Conservation (phyloP, 2,329 filamentous ascomycete species). For the Chrysoporthe deuterocubensis region DNA sequence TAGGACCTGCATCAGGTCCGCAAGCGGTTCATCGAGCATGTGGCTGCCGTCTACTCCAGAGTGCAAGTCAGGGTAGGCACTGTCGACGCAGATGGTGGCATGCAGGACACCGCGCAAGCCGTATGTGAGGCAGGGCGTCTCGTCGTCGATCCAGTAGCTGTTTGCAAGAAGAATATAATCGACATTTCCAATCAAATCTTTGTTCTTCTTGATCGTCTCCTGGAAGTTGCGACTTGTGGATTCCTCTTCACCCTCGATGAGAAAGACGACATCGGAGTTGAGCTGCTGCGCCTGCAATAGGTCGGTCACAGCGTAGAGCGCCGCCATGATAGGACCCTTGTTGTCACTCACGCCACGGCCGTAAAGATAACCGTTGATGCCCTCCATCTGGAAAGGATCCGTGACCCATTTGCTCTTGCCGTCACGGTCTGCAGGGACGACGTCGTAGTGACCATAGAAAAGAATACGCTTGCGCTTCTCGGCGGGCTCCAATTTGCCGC, state of each 20-base stretch:
- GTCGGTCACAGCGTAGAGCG: conserved; percentile 90
- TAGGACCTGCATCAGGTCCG: conserved; percentile 84
- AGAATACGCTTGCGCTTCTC: conserved; percentile 80
- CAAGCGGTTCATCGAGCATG: conserved; percentile 86
- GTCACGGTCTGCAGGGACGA: conserved; percentile 86
- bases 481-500: conserved; percentile 69
- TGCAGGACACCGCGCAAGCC: conserved; percentile 92
- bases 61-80: conserved; percentile 85
- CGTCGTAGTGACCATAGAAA: conserved; percentile 98
- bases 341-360: conserved; percentile 97
- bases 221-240: conserved; percentile 90
- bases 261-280: conserved; percentile 85
- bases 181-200: conserved; percentile 82
- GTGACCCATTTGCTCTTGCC: conserved; percentile 76
- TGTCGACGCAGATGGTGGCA: conserved; percentile 86
- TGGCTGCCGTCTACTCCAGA: conserved; percentile 96
- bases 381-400: conserved; percentile 88
- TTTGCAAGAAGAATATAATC: conserved; percentile 96
- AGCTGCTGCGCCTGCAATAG: conserved; percentile 82
- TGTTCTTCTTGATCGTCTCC: conserved; percentile 78
- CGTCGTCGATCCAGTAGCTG: conserved; percentile 98
- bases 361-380: conserved; percentile 90
- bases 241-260: conserved; percentile 97
- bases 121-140: conserved; percentile 93
- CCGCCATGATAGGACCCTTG: conserved; percentile 93